These are phyloP conservation scores for Suillus tomentosus DNA, from an alignment of 768 basidiomycete genomes.

Conservation along the genomic window DNA sequence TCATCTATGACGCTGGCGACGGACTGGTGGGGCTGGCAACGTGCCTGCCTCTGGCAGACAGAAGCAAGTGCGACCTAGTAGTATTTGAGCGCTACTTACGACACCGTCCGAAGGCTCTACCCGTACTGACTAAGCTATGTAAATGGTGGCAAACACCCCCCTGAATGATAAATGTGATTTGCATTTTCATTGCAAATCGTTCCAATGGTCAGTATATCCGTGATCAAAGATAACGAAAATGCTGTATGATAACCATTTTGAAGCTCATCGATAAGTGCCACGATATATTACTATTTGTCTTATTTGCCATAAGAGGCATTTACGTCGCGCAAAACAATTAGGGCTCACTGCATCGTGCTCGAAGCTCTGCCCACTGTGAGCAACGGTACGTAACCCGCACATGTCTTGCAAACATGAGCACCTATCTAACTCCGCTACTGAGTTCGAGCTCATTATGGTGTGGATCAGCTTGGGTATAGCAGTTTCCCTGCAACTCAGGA, in stretches of 20 bases:
- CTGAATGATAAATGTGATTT: too few species aligned
- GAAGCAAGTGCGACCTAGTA: too few species aligned
- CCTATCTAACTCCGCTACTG: background rate
- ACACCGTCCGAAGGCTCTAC: too few species aligned
- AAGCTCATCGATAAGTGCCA: background rate
- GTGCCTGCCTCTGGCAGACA: too few species aligned
- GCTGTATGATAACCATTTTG: background rate
- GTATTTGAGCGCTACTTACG: too few species aligned
- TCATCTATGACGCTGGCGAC: background rate
- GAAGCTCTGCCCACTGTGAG: background rate
- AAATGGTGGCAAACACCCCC: too few species aligned
- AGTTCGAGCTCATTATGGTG: background rate
- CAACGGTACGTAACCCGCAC: background rate
- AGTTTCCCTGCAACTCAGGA: background rate
- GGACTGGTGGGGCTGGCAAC: too few species aligned
- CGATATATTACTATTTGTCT: background rate
- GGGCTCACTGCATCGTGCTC: background rate
- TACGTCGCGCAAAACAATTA: background rate
- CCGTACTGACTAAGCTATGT: too few species aligned
- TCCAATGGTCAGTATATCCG: background rate
- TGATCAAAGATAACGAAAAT: background rate
- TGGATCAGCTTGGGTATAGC: background rate
- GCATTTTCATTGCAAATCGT: background rate
- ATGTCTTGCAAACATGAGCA: background rate
- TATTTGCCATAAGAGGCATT: background rate